Conservation (phyloP, 225 moss, liverwort and hornwort genomes). For the Thuidium tamariscinum region DNA sequence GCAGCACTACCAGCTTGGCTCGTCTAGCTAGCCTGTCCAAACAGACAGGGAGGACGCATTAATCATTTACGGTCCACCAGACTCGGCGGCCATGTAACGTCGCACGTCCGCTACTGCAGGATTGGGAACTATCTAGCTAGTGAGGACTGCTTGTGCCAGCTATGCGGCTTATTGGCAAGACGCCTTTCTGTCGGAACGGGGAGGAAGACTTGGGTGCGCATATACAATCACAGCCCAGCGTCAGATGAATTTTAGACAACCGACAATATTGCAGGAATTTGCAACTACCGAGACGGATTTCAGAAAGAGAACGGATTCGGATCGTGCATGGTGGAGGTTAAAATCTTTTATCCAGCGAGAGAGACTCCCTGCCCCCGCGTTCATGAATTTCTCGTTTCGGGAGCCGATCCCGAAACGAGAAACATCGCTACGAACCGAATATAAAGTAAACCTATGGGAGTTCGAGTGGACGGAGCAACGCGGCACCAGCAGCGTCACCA, state of each 20-base stretch:
- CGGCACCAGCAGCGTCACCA: constrained; percentile 1
- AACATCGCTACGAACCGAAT: neutral
- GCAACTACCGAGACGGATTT: neutral
- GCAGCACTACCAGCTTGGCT: neutral
- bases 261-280: neutral
- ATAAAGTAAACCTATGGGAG: neutral
- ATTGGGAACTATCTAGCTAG: neutral
- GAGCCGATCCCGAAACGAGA: neutral
- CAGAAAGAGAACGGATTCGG: neutral
- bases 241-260: neutral
- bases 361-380: neutral
- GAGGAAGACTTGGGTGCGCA: neutral
- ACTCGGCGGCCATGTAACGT: constrained; percentile 29
- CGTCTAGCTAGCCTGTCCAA: neutral
- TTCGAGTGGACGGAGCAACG: neutral
- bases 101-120: constrained; percentile 16
- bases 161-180: neutral
- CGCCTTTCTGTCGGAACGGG: neutral
- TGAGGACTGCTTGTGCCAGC: constrained; percentile 1
- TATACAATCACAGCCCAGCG: neutral
- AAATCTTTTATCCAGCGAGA: neutral
- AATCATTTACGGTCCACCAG: constrained; percentile 11
- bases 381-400: neutral
- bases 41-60: constrained; percentile 1
- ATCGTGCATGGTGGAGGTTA: neutral